Conservation (phyloP, 352 stramenopile species). For the Phytophthora sojae region DNA sequence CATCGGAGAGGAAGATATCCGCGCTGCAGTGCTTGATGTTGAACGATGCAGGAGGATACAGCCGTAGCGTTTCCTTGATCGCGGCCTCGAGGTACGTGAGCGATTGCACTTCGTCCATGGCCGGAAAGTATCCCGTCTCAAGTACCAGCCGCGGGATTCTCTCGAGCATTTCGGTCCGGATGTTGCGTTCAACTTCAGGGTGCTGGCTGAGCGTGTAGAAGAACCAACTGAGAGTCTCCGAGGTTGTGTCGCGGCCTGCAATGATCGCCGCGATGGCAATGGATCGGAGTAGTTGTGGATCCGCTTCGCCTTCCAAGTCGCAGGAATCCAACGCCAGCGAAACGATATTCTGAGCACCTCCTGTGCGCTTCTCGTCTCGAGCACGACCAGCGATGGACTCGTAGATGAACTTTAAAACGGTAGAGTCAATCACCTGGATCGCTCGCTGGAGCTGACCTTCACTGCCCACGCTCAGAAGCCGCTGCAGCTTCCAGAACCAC, state of each 20-base stretch:
- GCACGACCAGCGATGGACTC: conserved; percentile 17
- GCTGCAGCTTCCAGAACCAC: conserved; percentile 48
- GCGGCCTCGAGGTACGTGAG: conserved; percentile 55
- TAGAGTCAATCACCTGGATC: conserved; percentile 18
- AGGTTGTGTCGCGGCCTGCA: conserved; percentile 70
- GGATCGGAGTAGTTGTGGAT: conserved; percentile 47
- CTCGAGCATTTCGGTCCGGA: conserved; percentile 46
- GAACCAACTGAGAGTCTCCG: conserved; percentile 58
- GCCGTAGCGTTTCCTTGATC: conserved; percentile 55
- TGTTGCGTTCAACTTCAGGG: conserved; percentile 33
- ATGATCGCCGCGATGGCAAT: conserved; percentile 60
- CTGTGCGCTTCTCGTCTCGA: conserved; percentile 4
- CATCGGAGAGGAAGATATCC: conserved; percentile 53
- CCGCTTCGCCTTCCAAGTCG: conserved; percentile 8
- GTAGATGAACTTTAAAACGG: conserved; percentile 19
- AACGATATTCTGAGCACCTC: conserved; percentile 17
- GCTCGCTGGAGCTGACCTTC: conserved; percentile 13
- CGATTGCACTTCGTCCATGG: conserved; percentile 41
- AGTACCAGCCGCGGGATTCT: conserved; percentile 34
- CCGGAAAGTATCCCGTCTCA: conserved; percentile 15
- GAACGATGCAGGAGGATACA: conserved; percentile 54
- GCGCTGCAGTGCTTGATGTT: conserved; percentile 44
- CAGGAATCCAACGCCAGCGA: conserved; percentile 19
- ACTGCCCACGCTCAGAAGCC: conserved; percentile 11
- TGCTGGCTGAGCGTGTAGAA: conserved; percentile 55